phyloP scores from a whole-genome alignment of 2,329 filamentous ascomycete species.

The Diaporthe sp. region DNA sequence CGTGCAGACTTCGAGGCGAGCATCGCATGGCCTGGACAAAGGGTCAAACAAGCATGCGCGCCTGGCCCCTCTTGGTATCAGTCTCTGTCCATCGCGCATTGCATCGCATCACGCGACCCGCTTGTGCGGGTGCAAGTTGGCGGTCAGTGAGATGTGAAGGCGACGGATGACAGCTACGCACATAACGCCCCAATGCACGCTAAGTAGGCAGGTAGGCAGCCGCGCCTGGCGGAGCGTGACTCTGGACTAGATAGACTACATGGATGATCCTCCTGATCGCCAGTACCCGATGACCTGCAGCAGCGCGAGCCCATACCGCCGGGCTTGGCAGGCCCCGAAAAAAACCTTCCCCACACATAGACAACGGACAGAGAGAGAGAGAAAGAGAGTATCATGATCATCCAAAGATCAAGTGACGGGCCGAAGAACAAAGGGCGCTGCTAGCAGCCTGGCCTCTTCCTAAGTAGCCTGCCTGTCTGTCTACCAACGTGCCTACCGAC shows the following conservation, averaged over 20 bases:
- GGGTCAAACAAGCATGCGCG: background rate
- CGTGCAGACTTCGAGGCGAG: constrained; percentile 21
- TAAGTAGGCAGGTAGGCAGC: background rate
- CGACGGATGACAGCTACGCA: background rate
- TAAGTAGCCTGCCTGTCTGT: background rate
- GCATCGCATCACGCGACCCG: constrained; percentile 24
- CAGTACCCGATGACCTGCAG: constrained; percentile 32
- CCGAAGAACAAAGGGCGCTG: constrained; percentile 6
- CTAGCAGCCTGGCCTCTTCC: constrained; percentile 7
- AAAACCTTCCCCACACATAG: background rate
- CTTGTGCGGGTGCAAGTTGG: background rate
- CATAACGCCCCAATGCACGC: background rate
- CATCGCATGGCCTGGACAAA: background rate
- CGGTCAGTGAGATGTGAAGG: background rate
- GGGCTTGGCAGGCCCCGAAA: constrained; percentile 26
- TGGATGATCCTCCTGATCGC: constrained; percentile 30
- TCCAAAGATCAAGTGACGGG: background rate
- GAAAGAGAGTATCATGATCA: background rate
- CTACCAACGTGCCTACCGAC: background rate
- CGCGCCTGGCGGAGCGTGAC: constrained; percentile 22
- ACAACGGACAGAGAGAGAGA: background rate
- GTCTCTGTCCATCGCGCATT: background rate
- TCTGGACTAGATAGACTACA: background rate
- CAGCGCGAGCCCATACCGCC: constrained; percentile 12
- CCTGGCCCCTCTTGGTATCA: background rate